phyloP scores from a whole-genome alignment of 2,329 filamentous ascomycete species.

The Aspergillus sp. region DNA sequence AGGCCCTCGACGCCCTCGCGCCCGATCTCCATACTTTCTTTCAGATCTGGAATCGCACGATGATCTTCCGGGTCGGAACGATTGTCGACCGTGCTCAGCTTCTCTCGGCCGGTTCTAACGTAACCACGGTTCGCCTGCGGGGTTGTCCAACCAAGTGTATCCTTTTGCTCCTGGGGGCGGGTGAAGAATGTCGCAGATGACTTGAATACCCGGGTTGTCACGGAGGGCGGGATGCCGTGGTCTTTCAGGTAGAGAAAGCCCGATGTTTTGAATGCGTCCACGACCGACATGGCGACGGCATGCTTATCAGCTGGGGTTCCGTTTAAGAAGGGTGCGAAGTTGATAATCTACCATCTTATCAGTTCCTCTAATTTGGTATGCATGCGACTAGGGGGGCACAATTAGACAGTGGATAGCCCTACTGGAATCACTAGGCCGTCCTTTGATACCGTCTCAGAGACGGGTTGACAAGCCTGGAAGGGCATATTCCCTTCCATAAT shows the following conservation, averaged over 20 bases:
- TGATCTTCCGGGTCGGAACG: conserved; percentile 58
- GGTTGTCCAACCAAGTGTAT: conserved; percentile 68
- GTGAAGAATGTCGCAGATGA: conserved; percentile 71
- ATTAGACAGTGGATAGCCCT: conserved; percentile 3
- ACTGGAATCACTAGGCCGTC: conserved; percentile 48
- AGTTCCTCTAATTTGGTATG: neutral
- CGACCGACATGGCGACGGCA: conserved; percentile 68
- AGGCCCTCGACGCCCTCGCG: conserved; percentile 59
- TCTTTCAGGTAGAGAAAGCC: conserved; percentile 89
- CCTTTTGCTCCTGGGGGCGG: conserved; percentile 62
- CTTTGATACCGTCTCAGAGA: conserved; percentile 40
- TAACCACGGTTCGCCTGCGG: conserved; percentile 74
- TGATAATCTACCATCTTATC: conserved; percentile 60
- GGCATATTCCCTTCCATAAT: conserved; percentile 20
- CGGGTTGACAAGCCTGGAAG: conserved; percentile 21
- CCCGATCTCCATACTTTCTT: conserved; percentile 63
- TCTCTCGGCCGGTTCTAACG: conserved; percentile 69
- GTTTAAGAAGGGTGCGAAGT: conserved; percentile 72
- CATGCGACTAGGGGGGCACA: neutral
- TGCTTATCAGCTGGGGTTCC: conserved; percentile 62
- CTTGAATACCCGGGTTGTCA: conserved; percentile 63
- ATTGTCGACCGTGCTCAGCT: conserved; percentile 61
- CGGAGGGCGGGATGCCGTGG: conserved; percentile 65
- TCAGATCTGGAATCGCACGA: conserved; percentile 51
- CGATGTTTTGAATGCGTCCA: conserved; percentile 77